phyloP scores from a whole-genome alignment of 345 rosid species.

The Euphorbia lathyris region DNA sequence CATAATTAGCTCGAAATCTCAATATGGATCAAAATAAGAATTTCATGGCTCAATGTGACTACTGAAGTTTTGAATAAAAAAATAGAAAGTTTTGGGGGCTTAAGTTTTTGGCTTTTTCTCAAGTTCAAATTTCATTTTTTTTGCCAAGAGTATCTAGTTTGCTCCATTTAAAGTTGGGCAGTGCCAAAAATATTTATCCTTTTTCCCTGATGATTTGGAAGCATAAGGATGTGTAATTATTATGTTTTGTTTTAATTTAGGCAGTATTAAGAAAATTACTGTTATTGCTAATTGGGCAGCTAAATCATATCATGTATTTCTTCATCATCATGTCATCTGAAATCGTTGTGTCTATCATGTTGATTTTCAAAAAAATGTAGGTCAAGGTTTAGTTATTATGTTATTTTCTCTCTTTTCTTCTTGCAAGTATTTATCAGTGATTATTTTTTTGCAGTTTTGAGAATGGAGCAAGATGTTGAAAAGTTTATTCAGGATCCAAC shows the following conservation, averaged over 20 bases:
- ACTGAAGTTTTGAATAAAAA: too few relatives aligned
- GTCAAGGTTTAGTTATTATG: neutral
- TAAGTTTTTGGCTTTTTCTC: neutral
- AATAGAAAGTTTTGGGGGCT: too few relatives aligned
- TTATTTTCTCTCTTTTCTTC: neutral
- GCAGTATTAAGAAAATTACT: neutral
- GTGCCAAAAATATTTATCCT: too few relatives aligned
- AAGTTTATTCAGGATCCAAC: slow-evolving; percentile 60
- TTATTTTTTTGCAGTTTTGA: slow-evolving; percentile 46
- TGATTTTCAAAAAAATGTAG: neutral
- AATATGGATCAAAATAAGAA: too few relatives aligned
- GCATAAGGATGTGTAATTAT: neutral
- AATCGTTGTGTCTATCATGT: neutral
- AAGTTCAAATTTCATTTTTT: neutral
- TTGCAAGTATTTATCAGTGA: neutral
- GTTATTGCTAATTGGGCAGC: neutral
- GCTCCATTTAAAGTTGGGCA: neutral
- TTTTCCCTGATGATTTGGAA: neutral
- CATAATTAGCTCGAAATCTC: too few relatives aligned
- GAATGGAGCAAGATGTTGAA: slow-evolving; percentile 81
- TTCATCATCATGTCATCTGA: neutral
- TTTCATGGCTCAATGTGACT: too few relatives aligned
- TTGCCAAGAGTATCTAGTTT: too few relatives aligned
- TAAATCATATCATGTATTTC: neutral
- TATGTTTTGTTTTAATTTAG: neutral